Percentiles rank a stretch among this genome's conserved stretches.
These are phyloP conservation scores for Phytophthora ramorum DNA, from an alignment of 352 stramenopile genomes.

Conservation along the genomic window DNA sequence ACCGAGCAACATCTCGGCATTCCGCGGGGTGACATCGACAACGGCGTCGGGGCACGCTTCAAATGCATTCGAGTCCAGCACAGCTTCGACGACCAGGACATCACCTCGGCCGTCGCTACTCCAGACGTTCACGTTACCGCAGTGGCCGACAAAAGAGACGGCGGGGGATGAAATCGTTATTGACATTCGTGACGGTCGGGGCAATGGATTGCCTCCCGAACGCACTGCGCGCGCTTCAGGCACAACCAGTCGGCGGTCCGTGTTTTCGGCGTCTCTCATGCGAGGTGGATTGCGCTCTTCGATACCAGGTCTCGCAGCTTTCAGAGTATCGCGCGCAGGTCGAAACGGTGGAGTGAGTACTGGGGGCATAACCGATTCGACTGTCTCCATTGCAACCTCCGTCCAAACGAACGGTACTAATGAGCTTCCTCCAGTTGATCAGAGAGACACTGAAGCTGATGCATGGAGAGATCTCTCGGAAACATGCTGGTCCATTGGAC, in stretches of 20 bases:
- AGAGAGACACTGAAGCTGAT: slow-evolving; percentile 6
- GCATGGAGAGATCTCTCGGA: slow-evolving; percentile 36
- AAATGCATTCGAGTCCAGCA: slow-evolving; percentile 12
- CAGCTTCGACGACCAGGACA: slow-evolving; percentile 14
- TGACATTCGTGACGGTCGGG: slow-evolving; percentile 13
- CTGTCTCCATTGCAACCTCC: neutral
- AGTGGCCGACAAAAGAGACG: slow-evolving; percentile 1
- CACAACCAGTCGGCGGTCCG: slow-evolving; percentile 21
- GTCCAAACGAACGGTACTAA: neutral
- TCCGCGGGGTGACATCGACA: slow-evolving; percentile 28
- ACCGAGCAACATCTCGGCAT: slow-evolving; percentile 20
- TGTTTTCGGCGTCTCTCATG: slow-evolving; percentile 30
- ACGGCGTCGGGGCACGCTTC: slow-evolving; percentile 15
- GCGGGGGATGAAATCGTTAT: slow-evolving; percentile 8
- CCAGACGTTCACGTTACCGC: slow-evolving; percentile 33
- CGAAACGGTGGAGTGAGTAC: slow-evolving; percentile 2
- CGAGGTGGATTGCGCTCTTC: slow-evolving; percentile 14
- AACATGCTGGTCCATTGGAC: slow-evolving; percentile 46
- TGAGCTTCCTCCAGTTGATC: neutral
- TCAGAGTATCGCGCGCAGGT: slow-evolving; percentile 9
- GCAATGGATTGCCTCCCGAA: neutral
- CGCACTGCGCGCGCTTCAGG: slow-evolving; percentile 6
- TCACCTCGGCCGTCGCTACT: slow-evolving; percentile 21
- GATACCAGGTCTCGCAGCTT: slow-evolving; percentile 16
- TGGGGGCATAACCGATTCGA: slow-evolving; percentile 12